Evolutionary conservation across 2,329 filamentous ascomycete species (phyloP), one percentile per base, ranked within the genome.

Genomic region (Ophiostoma himal-ulmi): DNA sequence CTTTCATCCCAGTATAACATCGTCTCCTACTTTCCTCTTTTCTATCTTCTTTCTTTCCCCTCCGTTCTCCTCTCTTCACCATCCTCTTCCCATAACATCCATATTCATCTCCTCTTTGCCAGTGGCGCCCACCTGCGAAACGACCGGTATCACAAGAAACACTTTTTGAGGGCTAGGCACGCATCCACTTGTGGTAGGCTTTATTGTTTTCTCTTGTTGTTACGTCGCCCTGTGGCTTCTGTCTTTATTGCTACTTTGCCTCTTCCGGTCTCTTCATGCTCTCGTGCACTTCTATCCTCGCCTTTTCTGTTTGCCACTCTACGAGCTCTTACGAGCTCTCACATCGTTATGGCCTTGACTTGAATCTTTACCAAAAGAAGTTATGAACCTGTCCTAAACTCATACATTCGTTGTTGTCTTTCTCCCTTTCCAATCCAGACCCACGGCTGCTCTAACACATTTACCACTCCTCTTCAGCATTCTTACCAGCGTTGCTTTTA

Each of bases 191-290:
- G n/a, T 37, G 22, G 17, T 30, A 48, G 11, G 26, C 30, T 13
- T n/a, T 36, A 34, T 39, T 67, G 36, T 22, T 41, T 48, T 48
- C 14, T 41, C 11, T 20, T 22, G 17, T 67, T 30, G 36, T 41
- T 65, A 34, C 60, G 22, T 69, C 37, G 3, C 36, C 64, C 41
- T 67, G 36, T 67, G 41, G 36, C 64, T 67, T 48, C 41, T n/a
- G 8, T n/a, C 11, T 65, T 41, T 67, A 67, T 67, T 67, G 20
- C 41, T n/a, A n/a, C 26, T 26, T 67, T 36, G 57, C 64, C 60
- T 44, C 60, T 26, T 30, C 26, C 37, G 52, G 34, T 10, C 68
- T 39, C 26, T 68, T 26, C 44, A 13, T 48, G 44, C 17, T 57
- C n/a, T 10, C 5, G n/a, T 11, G 52, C 22, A 11, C 10, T 26